These are phyloP conservation scores for Abortiporus biennis DNA, from an alignment of 1,284 basidiomycete genomes.

Conservation along the genomic window DNA sequence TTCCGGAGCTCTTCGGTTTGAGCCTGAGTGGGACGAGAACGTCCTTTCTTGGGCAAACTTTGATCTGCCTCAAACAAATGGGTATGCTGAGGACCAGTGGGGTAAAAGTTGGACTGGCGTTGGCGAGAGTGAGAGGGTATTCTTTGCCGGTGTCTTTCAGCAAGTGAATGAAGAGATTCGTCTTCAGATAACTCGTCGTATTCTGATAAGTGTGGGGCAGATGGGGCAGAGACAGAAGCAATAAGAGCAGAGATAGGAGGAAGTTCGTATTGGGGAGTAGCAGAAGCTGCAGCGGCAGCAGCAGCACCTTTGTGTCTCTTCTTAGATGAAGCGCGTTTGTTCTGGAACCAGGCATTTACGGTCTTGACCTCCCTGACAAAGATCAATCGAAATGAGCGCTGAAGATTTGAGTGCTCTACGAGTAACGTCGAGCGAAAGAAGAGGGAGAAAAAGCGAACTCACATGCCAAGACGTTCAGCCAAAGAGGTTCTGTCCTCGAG, in stretches of 20 bases:
- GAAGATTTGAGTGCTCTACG: slow-evolving; percentile 10
- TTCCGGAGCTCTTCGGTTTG: slow-evolving; percentile 64
- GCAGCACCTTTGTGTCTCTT: slow-evolving; percentile 40
- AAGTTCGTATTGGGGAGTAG: slow-evolving; percentile 22
- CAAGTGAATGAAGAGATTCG: slow-evolving; percentile 22
- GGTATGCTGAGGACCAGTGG: slow-evolving; percentile 39
- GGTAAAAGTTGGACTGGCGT: slow-evolving; percentile 36
- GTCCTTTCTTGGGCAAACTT: slow-evolving; percentile 45
- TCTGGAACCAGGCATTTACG: slow-evolving; percentile 81
- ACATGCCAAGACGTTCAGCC: slow-evolving; percentile 70
- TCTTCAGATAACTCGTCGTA: slow-evolving; percentile 42
- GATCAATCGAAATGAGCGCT: slow-evolving; percentile 14
- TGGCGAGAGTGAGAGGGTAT: slow-evolving; percentile 14
- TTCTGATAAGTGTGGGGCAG: slow-evolving; percentile 26
- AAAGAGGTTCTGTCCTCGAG: slow-evolving; percentile 59
- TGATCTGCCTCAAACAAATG: slow-evolving; percentile 40
- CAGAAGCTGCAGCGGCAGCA: slow-evolving; percentile 10
- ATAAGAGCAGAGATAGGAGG: slow-evolving; percentile 41
- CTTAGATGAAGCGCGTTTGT: slow-evolving; percentile 76
- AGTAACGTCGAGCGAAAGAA: slow-evolving; percentile 12
- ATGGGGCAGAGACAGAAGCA: slow-evolving; percentile 30
- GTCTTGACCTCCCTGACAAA: slow-evolving; percentile 68
- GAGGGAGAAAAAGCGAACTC: slow-evolving; percentile 26
- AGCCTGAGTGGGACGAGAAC: slow-evolving; percentile 53
- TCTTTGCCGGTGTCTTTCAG: slow-evolving; percentile 12